Conservation (phyloP, 2,329 filamentous ascomycete species). For the Neopestalotiopsis sp. region DNA sequence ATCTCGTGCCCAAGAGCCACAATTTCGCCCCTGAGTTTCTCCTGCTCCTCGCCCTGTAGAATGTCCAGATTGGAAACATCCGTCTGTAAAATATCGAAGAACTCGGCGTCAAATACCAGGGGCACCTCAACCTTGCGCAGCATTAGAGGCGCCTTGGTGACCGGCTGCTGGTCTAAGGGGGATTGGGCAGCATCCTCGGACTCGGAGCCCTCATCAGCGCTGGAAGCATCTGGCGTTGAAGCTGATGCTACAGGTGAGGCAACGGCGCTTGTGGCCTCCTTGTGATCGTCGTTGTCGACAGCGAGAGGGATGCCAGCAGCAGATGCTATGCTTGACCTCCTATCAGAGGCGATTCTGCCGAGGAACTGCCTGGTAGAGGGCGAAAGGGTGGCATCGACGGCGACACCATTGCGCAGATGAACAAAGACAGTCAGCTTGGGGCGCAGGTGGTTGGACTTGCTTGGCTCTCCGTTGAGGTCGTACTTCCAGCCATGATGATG, state of each 20-base stretch:
- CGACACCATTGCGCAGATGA: slow-evolving; percentile 68
- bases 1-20: slow-evolving; percentile 68
- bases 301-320: background rate
- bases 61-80: slow-evolving; percentile 74
- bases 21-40: slow-evolving; percentile 68
- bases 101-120: slow-evolving; percentile 77
- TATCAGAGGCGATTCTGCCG: slow-evolving; percentile 59
- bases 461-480: slow-evolving; percentile 55
- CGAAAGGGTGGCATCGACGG: slow-evolving; percentile 72
- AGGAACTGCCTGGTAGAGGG: slow-evolving; percentile 69
- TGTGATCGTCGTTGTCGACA: background rate
- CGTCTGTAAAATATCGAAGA: slow-evolving; percentile 76
- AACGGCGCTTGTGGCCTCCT: background rate
- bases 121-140: slow-evolving; percentile 70
- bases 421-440: slow-evolving; percentile 76
- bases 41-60: slow-evolving; percentile 71
- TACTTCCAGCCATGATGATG: slow-evolving; percentile 51
- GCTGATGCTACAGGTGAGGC: background rate
- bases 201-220: slow-evolving; percentile 1
- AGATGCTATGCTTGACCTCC: background rate
- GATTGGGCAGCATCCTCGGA: background rate
- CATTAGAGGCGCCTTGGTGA: background rate
- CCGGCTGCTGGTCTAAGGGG: background rate
- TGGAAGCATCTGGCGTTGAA: background rate
- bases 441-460: slow-evolving; percentile 55